These are phyloP conservation scores for Eruca vesicaria DNA, from an alignment of 441 rosid species.

Conservation along the genomic window DNA sequence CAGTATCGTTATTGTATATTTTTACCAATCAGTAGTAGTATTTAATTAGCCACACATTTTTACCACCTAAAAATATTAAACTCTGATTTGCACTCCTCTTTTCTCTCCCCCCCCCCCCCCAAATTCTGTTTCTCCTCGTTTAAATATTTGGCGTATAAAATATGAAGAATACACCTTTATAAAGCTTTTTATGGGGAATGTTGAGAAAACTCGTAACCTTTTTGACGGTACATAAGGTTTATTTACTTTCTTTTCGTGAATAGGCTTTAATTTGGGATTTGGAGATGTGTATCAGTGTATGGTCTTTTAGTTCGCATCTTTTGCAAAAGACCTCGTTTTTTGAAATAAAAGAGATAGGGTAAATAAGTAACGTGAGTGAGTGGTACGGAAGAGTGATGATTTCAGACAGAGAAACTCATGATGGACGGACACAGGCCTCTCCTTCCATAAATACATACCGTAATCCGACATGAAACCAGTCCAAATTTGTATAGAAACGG, in stretches of 20 bases:
- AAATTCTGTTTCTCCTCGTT: not conserved
- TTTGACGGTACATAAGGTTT: not conserved
- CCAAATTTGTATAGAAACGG: not conserved
- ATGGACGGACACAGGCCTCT: conserved; percentile 30
- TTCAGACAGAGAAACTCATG: conserved; percentile 30
- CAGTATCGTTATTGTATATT: too few relatives aligned
- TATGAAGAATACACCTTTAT: too few relatives aligned
- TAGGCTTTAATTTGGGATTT: not conserved
- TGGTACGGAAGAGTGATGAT: conserved; percentile 35
- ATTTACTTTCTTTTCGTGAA: not conserved
- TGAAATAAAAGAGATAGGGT: too few relatives aligned
- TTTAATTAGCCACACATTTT: not conserved
- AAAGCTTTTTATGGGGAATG: not conserved
- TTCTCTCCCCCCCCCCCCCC: not conserved
- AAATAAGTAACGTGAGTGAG: conserved; percentile 19
- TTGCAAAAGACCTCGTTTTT: too few relatives aligned
- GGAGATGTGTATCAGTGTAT: not conserved
- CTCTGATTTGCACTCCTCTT: not conserved
- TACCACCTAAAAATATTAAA: not conserved
- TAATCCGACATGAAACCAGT: not conserved
- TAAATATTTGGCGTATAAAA: not conserved
- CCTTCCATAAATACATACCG: not conserved
- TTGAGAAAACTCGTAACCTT: not conserved
- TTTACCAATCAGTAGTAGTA: too few relatives aligned
- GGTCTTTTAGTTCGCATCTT: not conserved